These are phyloP conservation scores for Verticillium isaacii DNA, from an alignment of 2,329 filamentous ascomycete genomes.

Conservation along the genomic window DNA sequence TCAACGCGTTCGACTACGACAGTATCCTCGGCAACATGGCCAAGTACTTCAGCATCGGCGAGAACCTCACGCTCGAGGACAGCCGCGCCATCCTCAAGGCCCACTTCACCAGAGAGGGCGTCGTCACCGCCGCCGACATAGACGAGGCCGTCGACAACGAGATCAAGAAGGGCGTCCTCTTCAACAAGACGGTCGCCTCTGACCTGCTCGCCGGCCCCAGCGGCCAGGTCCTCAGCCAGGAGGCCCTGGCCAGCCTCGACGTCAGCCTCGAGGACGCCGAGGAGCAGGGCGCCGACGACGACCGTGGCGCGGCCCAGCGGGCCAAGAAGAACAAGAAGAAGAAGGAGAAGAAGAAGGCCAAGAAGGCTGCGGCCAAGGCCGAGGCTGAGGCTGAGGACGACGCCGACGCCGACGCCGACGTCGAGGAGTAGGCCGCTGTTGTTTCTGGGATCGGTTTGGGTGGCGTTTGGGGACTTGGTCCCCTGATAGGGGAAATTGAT, in stretches of 20 bases:
- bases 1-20: neutral
- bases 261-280: neutral
- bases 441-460: neutral
- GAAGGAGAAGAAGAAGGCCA: neutral
- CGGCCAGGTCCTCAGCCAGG: neutral
- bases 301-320: neutral
- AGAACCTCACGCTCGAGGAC: neutral
- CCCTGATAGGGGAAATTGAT: neutral
- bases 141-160: neutral
- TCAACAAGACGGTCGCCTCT: neutral
- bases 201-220: neutral
- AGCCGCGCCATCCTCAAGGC: neutral
- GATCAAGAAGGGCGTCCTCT: neutral
- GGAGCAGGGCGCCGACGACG: neutral
- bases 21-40: neutral
- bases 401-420: neutral
- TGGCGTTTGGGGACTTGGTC: no score
- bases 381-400: neutral
- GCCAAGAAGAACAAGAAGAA: conserved; percentile 29
- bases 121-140: neutral
- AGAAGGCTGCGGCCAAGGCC: neutral
- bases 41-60: neutral
- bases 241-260: neutral
- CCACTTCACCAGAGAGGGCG: neutral
- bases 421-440: neutral